Evolutionary conservation across 2,329 filamentous ascomycete species (phyloP), one percentile per base, ranked within the genome.

Genomic region (Cercospora beticola): DNA sequence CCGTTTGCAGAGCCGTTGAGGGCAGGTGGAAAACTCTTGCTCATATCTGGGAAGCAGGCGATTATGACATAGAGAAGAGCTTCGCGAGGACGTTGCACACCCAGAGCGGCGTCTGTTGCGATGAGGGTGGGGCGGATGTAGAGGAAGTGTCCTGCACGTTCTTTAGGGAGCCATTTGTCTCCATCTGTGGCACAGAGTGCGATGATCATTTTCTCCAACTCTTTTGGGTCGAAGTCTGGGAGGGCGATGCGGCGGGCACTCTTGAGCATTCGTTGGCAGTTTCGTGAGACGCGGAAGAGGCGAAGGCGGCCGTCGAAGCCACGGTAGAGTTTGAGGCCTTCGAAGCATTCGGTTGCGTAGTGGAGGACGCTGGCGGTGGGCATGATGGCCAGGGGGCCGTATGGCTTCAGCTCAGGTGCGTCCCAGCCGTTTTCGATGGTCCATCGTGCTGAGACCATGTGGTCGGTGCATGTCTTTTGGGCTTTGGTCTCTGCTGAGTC

Each of bases 271-370:
- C 92, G 89, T 72, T 84, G 83, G 76, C 88, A 87, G 81, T 94
- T 94, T 77, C 87, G 85, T 73, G 89, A 83, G 0, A 91, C 90
- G n/a, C 92, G 89, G 86, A 94, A 94, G 66, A 94, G 83, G 68
- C 92, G 89, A 65, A 94, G 85, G 75, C 86, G 87, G 74, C 89
- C 90, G 78, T 94, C 91, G 73, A 86, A 81, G 78, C 89, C 82
- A 77, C 87, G 89, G 79, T 88, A 88, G 57, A 88, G 87, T 81
- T 96, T 97, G 82, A 90, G 85, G 12, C 93, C 93, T 82, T 97
- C 93, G 82, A 96, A 97, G 80, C 93, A 96, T 81, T 94, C 91
- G 59, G 92, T 96, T 10, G 92, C 93, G 81, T 97, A 97, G 85
- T 97, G 93, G 69, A 97, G 86, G 70, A 89, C 89, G 3, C 89